Percentiles rank a stretch among this genome's conserved stretches.
Evolutionary conservation across 2,329 filamentous ascomycete genomes (phyloP).

Genomic region (Aspergillus melleus): DNA sequence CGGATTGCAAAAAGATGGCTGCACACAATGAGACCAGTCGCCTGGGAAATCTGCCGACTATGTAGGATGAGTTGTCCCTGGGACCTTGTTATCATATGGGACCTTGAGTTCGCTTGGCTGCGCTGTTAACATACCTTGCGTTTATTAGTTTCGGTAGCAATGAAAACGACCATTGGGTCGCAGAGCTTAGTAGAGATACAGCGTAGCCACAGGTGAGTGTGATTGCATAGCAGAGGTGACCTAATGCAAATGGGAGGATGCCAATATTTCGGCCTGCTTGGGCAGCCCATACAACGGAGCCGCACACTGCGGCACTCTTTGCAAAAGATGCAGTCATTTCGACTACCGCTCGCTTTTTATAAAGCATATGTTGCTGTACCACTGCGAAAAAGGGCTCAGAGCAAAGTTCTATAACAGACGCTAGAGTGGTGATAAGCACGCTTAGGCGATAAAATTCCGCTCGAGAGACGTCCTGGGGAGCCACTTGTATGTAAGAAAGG

Average conservation of each 20-base stretch:
- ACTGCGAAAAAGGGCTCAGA: slow-evolving; percentile 89
- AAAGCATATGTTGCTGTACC: slow-evolving; percentile 77
- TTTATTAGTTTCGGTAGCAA: slow-evolving; percentile 55
- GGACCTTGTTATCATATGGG: slow-evolving; percentile 14
- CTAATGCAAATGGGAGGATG: slow-evolving; percentile 83
- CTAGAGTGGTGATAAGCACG: slow-evolving; percentile 55
- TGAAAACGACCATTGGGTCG: slow-evolving; percentile 64
- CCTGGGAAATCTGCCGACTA: slow-evolving; percentile 64
- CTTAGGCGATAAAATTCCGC: slow-evolving; percentile 66
- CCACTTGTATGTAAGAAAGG: slow-evolving; percentile 63
- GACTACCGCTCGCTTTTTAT: slow-evolving; percentile 75
- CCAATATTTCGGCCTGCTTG: slow-evolving; percentile 59
- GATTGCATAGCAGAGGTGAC: slow-evolving; percentile 75
- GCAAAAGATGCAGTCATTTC: slow-evolving; percentile 80
- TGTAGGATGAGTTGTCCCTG: slow-evolving; percentile 45
- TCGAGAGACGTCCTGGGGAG: slow-evolving; percentile 49
- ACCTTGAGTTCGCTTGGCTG: neutral
- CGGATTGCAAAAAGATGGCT: slow-evolving; percentile 84
- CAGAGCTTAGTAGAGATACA: slow-evolving; percentile 58
- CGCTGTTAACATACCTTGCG: slow-evolving; percentile 38
- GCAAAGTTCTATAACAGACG: slow-evolving; percentile 71
- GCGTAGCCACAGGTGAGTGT: slow-evolving; percentile 70
- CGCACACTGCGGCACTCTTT: slow-evolving; percentile 75
- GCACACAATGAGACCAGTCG: slow-evolving; percentile 70
- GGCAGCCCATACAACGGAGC: slow-evolving; percentile 65